phyloP scores from a whole-genome alignment of 2,329 filamentous ascomycete species.

The Pleurostoma richardsiae region DNA sequence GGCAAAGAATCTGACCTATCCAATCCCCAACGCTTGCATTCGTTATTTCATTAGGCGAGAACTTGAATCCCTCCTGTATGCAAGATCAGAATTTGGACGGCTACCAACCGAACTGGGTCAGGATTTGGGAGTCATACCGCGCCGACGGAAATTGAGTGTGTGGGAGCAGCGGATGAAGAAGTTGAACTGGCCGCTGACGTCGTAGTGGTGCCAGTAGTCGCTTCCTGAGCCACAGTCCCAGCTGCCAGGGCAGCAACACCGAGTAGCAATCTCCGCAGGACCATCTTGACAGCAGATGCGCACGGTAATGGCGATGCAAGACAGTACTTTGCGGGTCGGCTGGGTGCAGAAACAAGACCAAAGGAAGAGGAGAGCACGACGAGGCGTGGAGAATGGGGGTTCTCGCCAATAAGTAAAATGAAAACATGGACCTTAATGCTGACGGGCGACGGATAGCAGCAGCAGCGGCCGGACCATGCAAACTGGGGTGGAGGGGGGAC shows the following conservation, averaged over 20 bases:
- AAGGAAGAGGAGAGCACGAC: not conserved
- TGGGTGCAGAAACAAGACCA: not conserved
- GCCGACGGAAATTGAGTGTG: constrained; percentile 20
- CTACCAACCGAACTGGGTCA: constrained; percentile 2
- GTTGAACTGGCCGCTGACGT: constrained; percentile 10
- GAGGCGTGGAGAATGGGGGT: not conserved
- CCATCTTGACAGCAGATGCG: constrained; percentile 2
- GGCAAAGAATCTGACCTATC: constrained; percentile 28
- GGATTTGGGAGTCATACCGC: constrained; percentile 14
- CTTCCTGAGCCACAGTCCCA: constrained; percentile 5
- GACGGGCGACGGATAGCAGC: not conserved
- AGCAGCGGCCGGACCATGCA: no score
- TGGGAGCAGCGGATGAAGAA: constrained; percentile 11
- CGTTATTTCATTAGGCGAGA: constrained; percentile 24
- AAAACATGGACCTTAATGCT: not conserved
- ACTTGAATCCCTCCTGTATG: constrained; percentile 23
- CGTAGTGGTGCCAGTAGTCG: constrained; percentile 2
- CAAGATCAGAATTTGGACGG: constrained; percentile 3
- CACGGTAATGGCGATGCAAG: not conserved
- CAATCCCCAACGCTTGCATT: constrained; percentile 39
- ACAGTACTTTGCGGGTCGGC: not conserved
- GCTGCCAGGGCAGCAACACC: constrained; percentile 5
- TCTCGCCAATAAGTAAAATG: not conserved
- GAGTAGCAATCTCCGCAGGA: constrained; percentile 7
- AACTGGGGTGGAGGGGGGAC: no score